Conservation (phyloP, 2,329 filamentous ascomycete genomes). For the Beauveria varroae region DNA sequence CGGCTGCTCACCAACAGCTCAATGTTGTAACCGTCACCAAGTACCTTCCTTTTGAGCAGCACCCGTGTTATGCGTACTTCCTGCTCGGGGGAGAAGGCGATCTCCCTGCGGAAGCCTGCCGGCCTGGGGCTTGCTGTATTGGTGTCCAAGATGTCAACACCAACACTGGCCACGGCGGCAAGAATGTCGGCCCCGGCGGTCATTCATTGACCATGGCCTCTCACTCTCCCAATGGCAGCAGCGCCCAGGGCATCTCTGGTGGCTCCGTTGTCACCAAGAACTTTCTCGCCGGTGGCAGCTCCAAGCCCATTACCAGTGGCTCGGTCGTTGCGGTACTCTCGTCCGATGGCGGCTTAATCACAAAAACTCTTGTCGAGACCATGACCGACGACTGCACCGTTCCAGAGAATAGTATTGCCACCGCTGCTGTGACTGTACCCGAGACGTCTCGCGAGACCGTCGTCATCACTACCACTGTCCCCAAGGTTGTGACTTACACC, state of each 20-base stretch:
- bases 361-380: neutral
- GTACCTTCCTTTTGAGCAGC: conserved; percentile 10
- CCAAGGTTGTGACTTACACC: neutral
- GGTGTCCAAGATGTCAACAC: neutral
- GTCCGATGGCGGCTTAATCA: neutral
- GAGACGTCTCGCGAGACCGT: neutral
- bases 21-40: conserved; percentile 1
- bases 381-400: neutral
- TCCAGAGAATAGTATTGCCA: neutral
- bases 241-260: neutral
- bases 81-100: neutral
- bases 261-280: neutral
- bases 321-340: neutral
- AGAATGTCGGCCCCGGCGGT: neutral
- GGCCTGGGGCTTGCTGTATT: conserved; percentile 3
- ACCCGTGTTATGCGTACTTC: neutral
- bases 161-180: neutral
- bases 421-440: neutral
- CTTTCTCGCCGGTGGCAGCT: neutral
- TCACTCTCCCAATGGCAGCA: neutral
- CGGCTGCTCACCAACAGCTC: neutral
- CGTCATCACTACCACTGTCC: neutral
- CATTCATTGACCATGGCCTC: neutral
- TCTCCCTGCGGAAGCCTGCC: neutral
- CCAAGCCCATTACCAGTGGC: neutral